Conservation (phyloP, 1,284 basidiomycete species). For the Singerocomus rubriflavus region DNA sequence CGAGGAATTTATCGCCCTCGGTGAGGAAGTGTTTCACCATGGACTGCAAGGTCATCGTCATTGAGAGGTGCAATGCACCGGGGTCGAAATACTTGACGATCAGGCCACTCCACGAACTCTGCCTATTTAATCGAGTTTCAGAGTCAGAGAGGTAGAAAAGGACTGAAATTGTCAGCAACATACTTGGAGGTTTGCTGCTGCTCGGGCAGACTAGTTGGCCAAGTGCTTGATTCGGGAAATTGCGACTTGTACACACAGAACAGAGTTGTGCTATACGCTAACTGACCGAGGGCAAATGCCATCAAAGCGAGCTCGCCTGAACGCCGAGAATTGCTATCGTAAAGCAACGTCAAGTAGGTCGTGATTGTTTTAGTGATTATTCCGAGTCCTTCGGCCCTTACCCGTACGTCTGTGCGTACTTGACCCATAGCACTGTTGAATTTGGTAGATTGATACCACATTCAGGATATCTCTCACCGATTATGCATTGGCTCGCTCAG, state of each 20-base stretch:
- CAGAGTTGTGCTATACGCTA: conserved; percentile 60
- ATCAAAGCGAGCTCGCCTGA: conserved; percentile 56
- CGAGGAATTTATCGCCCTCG: conserved; percentile 90
- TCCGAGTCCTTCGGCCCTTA: conserved; percentile 80
- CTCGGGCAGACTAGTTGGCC: conserved; percentile 22
- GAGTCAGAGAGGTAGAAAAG: neutral
- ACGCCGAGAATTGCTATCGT: conserved; percentile 35
- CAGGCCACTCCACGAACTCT: conserved; percentile 12
- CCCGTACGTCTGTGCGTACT: conserved; percentile 62
- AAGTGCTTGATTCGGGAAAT: conserved; percentile 23
- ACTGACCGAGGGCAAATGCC: conserved; percentile 82
- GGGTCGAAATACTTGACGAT: conserved; percentile 44
- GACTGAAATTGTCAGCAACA: conserved; percentile 4
- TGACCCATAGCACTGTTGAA: conserved; percentile 60
- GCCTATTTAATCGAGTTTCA: conserved; percentile 3
- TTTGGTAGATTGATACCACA: conserved; percentile 13
- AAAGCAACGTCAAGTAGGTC: conserved; percentile 63
- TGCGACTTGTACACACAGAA: conserved; percentile 36
- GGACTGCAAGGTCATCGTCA: conserved; percentile 83
- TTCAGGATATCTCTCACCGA: conserved; percentile 39
- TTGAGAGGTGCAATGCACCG: conserved; percentile 54
- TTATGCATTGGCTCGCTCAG: conserved; percentile 84
- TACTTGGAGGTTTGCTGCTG: conserved; percentile 14
- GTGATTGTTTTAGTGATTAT: conserved; percentile 72
- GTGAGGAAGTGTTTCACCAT: conserved; percentile 93